Base-by-base conservation (phyloP, 2,329 filamentous ascomycete species). In the Fusarium sp. region DNA sequence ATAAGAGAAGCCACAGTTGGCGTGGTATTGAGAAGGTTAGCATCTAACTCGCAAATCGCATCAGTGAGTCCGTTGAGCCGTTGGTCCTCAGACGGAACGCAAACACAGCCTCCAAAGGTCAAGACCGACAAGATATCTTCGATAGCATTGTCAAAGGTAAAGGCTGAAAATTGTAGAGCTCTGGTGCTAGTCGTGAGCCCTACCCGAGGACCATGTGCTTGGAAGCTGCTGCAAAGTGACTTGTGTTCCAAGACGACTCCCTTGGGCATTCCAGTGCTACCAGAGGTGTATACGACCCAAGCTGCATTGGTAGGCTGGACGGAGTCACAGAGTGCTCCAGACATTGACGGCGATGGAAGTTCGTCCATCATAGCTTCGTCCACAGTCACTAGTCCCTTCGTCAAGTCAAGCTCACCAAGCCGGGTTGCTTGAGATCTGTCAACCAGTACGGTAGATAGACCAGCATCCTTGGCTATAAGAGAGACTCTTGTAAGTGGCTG, bases 241-340 rank as follows among this genome's bases (percentile, higher is more conserved):
- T 25, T 38, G 25, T 55, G 52, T 22, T 55, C 38, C 22, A 55
- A 40, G 15, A 55, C 11, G 12, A 55, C 52, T 8, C 52, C 52
- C 20, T 55, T 55, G 5, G 52, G 52, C 16, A 13, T 30, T 5
- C 52, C 52, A 3, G 52, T 44, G 8, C 34, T 44, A 16, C 52
- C 52, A 24, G 52, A 55, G 15, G 52, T 55, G 40, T 44, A 55
- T 29, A 55, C 44, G 27, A 55, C 12, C 52, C 52, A 55, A 45
- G 40, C 52, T 18, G 52, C 38, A 25, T 55, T 25, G 8, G 32
- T 27, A 25, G 52, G 52, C 2, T 10, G 10, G 16, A 47, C 27
- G 6, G 45, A 15, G 18, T 25, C 8, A 11, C 7, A 30, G 20
- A n/a, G 40, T 11, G 40, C 22, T 16, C 16, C 8, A n/a, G 52